Evolutionary conservation across 169 alveolate species (phyloP), one percentile per base, ranked within the genome.

Genomic region (Cytauxzoon felis): DNA sequence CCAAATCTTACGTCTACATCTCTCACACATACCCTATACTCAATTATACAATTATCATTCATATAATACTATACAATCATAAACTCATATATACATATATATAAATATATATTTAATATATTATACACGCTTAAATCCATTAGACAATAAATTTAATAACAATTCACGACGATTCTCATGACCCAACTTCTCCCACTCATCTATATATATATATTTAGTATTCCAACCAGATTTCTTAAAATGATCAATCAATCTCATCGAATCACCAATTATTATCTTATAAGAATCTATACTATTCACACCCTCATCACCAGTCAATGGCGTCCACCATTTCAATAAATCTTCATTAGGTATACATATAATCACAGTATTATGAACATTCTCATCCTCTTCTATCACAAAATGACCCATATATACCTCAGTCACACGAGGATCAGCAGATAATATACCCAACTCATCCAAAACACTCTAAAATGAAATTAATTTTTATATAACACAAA

Each of bases 331-430:
- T 6, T n/a, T 11, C 11, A 66, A 49, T 43, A 47, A 57, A 41
- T 51, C 57, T 8, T 2, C 18, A 27, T 57, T 24, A 0, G 78
- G 78, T 2, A 66, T 59, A 26, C 26, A 51, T 24, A 33, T 47
- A 16, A 56, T 1, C 24, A n/a, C 42, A 27, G 66, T 19, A 56
- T 23, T 16, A 40, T 16, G 40, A 16, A 18, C 5, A 19, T 32
- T n/a, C 43, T 21, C 34, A 47, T 24, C 52, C 3, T 47, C 36
- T 21, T 52, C 70, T 18, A 62, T 38, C 5, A 75, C 68, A 47
- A 64, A 8, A 66, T 75, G 65, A 3, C 60, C 53, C 34, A 75
- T 56, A 51, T 64, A 75, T n/a, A 52, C 65, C 11, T 53, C 80
- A 4, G 78, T 75, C 26, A 65, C 48, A 13, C 57, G 65, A 8